phyloP scores from a whole-genome alignment of 2,329 filamentous ascomycete species.

The Xylogone sp. region DNA sequence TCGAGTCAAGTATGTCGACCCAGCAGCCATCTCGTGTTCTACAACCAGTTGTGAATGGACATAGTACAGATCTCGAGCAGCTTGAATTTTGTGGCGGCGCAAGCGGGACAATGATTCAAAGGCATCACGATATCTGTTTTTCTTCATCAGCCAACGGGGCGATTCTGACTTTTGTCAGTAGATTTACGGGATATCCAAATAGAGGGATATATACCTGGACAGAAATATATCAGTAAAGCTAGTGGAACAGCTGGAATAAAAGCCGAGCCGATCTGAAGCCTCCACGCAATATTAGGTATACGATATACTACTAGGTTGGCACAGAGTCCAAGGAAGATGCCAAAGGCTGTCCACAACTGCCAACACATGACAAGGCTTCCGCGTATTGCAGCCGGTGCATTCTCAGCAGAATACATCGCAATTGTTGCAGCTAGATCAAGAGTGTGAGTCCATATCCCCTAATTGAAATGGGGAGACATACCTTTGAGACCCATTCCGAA shows the following conservation, averaged over 20 bases:
- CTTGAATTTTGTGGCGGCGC: conserved; percentile 58
- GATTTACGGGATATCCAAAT: too few species aligned
- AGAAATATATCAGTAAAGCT: conserved; percentile 57
- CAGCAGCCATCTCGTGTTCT: conserved; percentile 45
- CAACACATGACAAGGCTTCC: conserved; percentile 73
- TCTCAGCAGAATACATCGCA: conserved; percentile 61
- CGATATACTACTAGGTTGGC: conserved; percentile 57
- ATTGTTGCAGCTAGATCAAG: conserved; percentile 50
- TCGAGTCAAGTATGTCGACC: conserved; percentile 35
- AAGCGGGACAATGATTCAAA: conserved; percentile 48
- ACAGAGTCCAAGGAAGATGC: conserved; percentile 57
- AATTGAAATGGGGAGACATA: too few species aligned
- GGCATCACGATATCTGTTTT: conserved; percentile 54
- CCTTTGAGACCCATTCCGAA: conserved; percentile 76
- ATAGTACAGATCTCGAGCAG: conserved; percentile 59
- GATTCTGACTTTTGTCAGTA: conserved; percentile 32
- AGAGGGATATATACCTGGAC: conserved; percentile 37
- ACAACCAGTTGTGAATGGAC: conserved; percentile 38
- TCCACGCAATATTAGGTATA: conserved; percentile 52
- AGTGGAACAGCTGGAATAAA: conserved; percentile 60
- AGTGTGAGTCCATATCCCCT: too few species aligned
- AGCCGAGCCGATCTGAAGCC: conserved; percentile 60
- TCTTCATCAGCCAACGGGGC: conserved; percentile 65
- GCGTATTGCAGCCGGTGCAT: conserved; percentile 47
- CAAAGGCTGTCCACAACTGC: conserved; percentile 67